A percentile compares a stretch with the other conserved stretches of the same genome.
Conservation (phyloP, 768 basidiomycete genomes). For the Tylopilus intermedius region DNA sequence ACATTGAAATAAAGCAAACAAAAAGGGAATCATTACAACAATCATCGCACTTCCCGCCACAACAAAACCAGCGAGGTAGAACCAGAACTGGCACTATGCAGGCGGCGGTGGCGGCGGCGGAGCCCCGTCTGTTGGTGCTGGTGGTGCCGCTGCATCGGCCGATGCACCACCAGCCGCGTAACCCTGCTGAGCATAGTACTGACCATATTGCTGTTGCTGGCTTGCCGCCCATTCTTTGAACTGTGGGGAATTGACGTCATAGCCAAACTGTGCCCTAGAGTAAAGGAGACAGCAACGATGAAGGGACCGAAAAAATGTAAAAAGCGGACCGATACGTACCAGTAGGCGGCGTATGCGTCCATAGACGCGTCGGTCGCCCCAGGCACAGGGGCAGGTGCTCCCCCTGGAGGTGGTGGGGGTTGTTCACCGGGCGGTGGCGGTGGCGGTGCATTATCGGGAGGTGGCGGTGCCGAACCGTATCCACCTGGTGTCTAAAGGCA, state of each 20-base stretch:
- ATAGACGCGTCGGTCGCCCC: conserved; percentile 38
- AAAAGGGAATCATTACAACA: conserved; percentile 18
- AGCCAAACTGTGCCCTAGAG: conserved; percentile 75
- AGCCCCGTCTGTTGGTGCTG: conserved; percentile 17
- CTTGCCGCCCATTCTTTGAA: conserved; percentile 77
- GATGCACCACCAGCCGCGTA: conserved; percentile 29
- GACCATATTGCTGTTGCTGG: conserved; percentile 64
- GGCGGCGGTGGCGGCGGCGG: conserved; percentile 22
- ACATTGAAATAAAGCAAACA: conserved; percentile 33
- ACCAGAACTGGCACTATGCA: conserved; percentile 10
- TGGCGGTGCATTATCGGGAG: conserved; percentile 34
- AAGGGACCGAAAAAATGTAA: neutral
- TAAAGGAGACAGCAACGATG: neutral
- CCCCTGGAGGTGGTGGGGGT: conserved; percentile 51
- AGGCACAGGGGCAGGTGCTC: conserved; percentile 38
- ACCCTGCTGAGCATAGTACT: conserved; percentile 65
- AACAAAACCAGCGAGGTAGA: neutral
- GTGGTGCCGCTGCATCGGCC: conserved; percentile 14
- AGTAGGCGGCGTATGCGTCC: conserved; percentile 58
- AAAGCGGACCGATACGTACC: conserved; percentile 37
- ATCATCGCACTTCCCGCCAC: neutral
- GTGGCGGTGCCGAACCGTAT: conserved; percentile 35
- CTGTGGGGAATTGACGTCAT: conserved; percentile 76
- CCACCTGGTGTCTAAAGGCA: conserved; percentile 26
- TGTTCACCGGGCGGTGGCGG: conserved; percentile 49